phyloP scores from a whole-genome alignment of 2,329 filamentous ascomycete species.

The Trichoderma sp. region DNA sequence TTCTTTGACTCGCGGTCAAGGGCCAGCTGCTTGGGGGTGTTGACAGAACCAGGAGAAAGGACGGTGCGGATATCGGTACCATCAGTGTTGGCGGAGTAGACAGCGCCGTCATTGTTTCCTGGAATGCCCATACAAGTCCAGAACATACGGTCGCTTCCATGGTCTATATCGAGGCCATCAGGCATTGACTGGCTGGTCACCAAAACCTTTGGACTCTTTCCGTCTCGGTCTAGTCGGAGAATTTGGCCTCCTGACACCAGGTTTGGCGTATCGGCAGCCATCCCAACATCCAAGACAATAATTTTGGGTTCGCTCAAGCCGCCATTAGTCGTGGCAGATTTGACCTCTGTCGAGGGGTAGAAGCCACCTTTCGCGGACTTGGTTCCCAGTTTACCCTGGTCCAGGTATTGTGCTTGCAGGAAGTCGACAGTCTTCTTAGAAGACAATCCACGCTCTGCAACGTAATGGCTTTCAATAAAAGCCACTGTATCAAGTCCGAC shows the following conservation, averaged over 20 bases:
- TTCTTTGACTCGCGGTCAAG: conserved; percentile 34
- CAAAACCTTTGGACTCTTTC: conserved; percentile 28
- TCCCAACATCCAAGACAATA: conserved; percentile 2
- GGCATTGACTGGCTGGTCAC: conserved; percentile 41
- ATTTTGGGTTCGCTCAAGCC: not conserved
- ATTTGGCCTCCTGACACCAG: not conserved
- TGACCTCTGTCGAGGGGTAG: not conserved
- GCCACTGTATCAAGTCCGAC: conserved; percentile 58
- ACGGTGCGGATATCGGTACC: conserved; percentile 51
- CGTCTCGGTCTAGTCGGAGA: not conserved
- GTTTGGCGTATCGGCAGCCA: not conserved
- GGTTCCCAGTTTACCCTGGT: not conserved
- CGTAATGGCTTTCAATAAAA: conserved; percentile 58
- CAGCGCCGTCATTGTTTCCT: conserved; percentile 45
- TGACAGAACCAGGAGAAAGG: conserved; percentile 47
- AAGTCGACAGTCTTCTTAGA: conserved; percentile 9
- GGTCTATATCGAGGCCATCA: conserved; percentile 50
- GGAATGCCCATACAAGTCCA: conserved; percentile 56
- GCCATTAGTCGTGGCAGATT: not conserved
- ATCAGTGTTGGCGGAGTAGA: conserved; percentile 53
- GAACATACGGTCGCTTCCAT: conserved; percentile 45
- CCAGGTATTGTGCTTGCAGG: not conserved
- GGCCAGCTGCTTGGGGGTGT: conserved; percentile 55
- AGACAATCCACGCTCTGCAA: conserved; percentile 51
- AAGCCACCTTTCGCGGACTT: not conserved